Base-by-base conservation (phyloP, 768 basidiomycete genomes). In the Chalciporus piperatus region DNA sequence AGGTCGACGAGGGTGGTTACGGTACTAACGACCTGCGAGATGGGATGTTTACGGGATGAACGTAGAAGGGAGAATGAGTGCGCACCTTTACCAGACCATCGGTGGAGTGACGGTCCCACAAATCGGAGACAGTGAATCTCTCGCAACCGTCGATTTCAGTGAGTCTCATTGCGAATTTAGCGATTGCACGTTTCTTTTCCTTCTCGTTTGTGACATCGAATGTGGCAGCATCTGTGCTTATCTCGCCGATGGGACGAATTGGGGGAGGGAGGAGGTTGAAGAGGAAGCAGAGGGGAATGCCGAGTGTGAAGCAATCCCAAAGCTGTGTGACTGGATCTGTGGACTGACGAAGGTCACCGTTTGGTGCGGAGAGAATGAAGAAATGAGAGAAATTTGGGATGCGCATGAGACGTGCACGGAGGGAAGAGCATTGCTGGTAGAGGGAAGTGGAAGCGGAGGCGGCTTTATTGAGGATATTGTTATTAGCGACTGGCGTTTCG, bases 261-360 rank as follows among this genome's bases (percentile, higher is more conserved):
- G 74, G 69, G 3, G 66, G 63, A 35, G 87, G 87, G 50, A 98
- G 84, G 68, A 89, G 84, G 73, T 99, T 96, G 78, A 92, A 96
- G 61, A 99, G 84, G 75, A 89, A 97, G 74, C 93, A 96, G 59
- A 98, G 87, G 41, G 94, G 87, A 43, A 92, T 85, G 52, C 97
- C 97, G 32, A 93, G 81, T 38, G 93, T 85, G 72, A 99, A 90
- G 66, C 90, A 85, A 65, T 92, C 90, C 87, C 95, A 96, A 45
- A 98, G 84, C 68, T 93, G 91, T 42, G 88, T 86, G 62, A 99
- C 96, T 33, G 93, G 92, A 73, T 98, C 94, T 39, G 87, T 88
- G 30, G 88, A 89, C 69, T 83, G 83, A 51, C 90, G 80, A 30
- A 76, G 71, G 38, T 84, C 76, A 56, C 82, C 83, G 35, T 75